A percentile compares a stretch with the other conserved stretches of the same genome.
Conservation (phyloP, 2,329 filamentous ascomycete genomes). For the Epichloe baconii region DNA sequence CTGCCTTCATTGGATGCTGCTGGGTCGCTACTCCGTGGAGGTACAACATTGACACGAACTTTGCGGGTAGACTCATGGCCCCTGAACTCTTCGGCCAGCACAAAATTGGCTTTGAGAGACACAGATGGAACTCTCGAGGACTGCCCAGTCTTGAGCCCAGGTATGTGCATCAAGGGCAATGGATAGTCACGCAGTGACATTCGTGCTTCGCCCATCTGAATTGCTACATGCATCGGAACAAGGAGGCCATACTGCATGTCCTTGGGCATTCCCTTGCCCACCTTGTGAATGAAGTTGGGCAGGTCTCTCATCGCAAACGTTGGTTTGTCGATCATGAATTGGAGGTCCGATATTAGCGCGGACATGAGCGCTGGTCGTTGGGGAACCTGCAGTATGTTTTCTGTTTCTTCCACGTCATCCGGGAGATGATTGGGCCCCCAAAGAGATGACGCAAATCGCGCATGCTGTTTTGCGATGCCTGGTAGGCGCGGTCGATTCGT, state of each 20-base stretch:
- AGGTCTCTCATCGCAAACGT: conserved; percentile 75
- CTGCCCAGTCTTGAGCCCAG: conserved; percentile 66
- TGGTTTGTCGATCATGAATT: conserved; percentile 79
- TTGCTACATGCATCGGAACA: conserved; percentile 76
- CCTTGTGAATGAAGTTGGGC: conserved; percentile 69
- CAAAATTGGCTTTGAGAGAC: conserved; percentile 79
- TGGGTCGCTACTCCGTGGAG: conserved; percentile 46
- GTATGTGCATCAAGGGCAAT: conserved; percentile 80
- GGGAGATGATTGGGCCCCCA: conserved; percentile 72
- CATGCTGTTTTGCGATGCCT: conserved; percentile 58
- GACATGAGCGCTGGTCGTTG: conserved; percentile 75
- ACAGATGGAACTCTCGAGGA: conserved; percentile 69
- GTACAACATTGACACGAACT: conserved; percentile 73
- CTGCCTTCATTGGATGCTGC: conserved; percentile 43
- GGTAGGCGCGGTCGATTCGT: conserved; percentile 67
- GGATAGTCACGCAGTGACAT: conserved; percentile 89
- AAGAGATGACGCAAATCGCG: conserved; percentile 63
- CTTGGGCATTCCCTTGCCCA: conserved; percentile 93
- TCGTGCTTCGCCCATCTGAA: conserved; percentile 82
- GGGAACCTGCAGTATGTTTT: conserved; percentile 76
- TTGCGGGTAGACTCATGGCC: conserved; percentile 67
- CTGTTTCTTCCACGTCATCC: conserved; percentile 68
- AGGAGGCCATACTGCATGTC: conserved; percentile 85
- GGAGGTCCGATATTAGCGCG: conserved; percentile 68
- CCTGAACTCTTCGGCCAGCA: conserved; percentile 87